Percentiles rank a stretch among this genome's conserved stretches.
Conservation (phyloP, 2,329 filamentous ascomycete genomes). For the Pseudopyricularia javanii region DNA sequence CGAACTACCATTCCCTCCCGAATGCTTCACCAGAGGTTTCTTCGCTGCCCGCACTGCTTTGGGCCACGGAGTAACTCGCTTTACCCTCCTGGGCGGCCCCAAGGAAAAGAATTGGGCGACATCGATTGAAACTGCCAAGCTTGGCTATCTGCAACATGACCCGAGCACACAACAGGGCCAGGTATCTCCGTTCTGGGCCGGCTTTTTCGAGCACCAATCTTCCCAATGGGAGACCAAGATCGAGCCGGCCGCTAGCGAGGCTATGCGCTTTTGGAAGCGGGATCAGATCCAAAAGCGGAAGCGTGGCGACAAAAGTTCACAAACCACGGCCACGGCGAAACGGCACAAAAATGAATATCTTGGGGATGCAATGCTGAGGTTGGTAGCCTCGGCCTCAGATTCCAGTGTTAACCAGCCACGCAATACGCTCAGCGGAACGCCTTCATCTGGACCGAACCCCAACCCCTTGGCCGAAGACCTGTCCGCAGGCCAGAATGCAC, state of each 20-base stretch:
- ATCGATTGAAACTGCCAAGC: neutral
- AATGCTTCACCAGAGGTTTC: neutral
- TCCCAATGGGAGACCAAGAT: neutral
- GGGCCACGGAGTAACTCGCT: neutral
- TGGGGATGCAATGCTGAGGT: neutral
- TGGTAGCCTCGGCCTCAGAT: neutral
- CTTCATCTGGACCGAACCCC: no score
- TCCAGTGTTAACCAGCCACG: neutral
- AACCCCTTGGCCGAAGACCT: neutral
- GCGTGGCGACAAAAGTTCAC: neutral
- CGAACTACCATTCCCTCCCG: neutral
- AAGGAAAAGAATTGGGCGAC: neutral
- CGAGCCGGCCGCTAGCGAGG: neutral
- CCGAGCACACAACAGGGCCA: neutral
- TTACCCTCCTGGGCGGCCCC: neutral
- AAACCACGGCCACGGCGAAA: neutral
- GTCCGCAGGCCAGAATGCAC: neutral
- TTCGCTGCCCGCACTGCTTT: neutral
- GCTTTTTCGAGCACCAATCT: neutral
- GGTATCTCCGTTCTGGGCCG: neutral
- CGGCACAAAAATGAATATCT: neutral
- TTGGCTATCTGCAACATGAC: neutral
- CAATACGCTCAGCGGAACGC: no score
- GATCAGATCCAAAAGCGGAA: neutral
- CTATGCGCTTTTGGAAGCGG: neutral